Conservation (phyloP, 345 rosid species). For the Eucalyptus sp. region DNA sequence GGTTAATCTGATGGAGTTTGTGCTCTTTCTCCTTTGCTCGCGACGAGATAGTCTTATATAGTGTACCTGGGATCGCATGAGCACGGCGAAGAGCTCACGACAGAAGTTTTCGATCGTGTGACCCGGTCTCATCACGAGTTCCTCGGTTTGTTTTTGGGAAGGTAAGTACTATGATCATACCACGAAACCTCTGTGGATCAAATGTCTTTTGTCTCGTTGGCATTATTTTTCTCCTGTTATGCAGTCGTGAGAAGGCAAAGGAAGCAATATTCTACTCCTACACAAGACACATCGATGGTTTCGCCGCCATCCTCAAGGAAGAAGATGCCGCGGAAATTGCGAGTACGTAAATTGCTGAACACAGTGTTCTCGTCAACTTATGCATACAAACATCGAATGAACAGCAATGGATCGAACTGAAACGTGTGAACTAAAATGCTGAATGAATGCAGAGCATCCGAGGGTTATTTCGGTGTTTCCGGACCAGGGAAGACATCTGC, state of each 20-base stretch:
- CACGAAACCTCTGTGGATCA: background rate
- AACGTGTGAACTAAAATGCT: background rate
- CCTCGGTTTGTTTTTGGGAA: constrained; percentile 39
- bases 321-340: constrained; percentile 31
- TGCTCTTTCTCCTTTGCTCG: background rate
- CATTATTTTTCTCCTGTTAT: background rate
- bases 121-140: constrained; percentile 31
- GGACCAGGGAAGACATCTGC: constrained; percentile 23
- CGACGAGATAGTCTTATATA: constrained; percentile 26
- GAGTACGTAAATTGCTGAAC: background rate
- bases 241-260: constrained; percentile 28
- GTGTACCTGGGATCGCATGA: constrained; percentile 72
- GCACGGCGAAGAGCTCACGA: constrained; percentile 18
- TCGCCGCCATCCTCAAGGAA: constrained; percentile 37
- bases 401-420: background rate
- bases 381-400: background rate
- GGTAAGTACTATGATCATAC: constrained; percentile 5
- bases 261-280: constrained; percentile 38
- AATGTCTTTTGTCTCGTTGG: background rate
- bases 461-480: constrained; percentile 31
- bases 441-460: constrained; percentile 26
- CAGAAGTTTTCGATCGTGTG: constrained; percentile 18
- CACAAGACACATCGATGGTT: constrained; percentile 42
- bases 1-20: background rate
- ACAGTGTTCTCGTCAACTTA: background rate